Percentiles rank a stretch among this genome's conserved stretches.
phyloP scores from a whole-genome alignment of 208 protist genomes.

The Naegleria gruberi region DNA sequence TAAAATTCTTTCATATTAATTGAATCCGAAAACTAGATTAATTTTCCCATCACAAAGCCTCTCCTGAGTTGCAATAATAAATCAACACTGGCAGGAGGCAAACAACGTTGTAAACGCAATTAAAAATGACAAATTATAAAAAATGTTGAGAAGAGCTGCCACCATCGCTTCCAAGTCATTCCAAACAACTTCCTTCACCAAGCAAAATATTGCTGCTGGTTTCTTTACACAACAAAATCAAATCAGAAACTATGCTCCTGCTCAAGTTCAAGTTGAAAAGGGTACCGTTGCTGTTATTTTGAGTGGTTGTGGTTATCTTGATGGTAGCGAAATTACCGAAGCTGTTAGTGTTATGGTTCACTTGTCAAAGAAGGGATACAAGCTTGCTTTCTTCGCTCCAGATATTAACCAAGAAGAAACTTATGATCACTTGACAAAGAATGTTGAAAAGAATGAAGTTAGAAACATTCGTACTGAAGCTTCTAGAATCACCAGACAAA shows the following conservation, averaged over 20 bases:
- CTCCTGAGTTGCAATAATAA: too few relatives aligned
- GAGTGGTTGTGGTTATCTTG: slow-evolving; percentile 8
- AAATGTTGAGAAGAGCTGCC: neutral
- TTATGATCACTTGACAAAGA: slow-evolving; percentile 26
- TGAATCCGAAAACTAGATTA: too few relatives aligned
- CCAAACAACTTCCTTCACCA: neutral
- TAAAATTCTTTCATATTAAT: too few relatives aligned
- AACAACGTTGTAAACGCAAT: neutral
- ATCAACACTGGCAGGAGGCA: too few relatives aligned
- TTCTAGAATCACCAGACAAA: slow-evolving; percentile 22
- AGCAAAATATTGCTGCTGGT: neutral
- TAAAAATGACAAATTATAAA: neutral
- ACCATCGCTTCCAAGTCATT: neutral
- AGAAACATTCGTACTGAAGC: slow-evolving; percentile 21
- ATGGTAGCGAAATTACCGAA: slow-evolving; percentile 20
- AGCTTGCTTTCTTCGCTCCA: neutral
- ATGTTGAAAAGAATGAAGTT: slow-evolving; percentile 17
- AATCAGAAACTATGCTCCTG: neutral
- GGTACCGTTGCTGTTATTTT: neutral
- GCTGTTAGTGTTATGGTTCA: neutral
- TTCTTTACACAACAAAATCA: neutral
- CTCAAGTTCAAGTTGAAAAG: neutral
- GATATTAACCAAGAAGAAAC: slow-evolving; percentile 15
- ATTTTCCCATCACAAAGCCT: too few relatives aligned
- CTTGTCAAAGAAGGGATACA: slow-evolving; percentile 12